phyloP scores from a whole-genome alignment of 257 asterid species.

The Verbena officinalis region DNA sequence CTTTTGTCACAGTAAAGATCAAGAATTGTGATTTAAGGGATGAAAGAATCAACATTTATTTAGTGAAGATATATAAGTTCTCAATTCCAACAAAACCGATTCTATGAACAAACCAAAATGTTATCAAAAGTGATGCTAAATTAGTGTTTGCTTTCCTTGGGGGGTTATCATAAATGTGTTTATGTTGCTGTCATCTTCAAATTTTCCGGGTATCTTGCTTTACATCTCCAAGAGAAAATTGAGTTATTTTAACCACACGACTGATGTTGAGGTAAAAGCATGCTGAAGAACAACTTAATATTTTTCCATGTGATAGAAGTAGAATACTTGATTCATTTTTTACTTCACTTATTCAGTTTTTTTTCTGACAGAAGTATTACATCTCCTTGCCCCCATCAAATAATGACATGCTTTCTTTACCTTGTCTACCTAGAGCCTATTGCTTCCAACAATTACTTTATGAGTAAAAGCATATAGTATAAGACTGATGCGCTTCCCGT shows the following conservation, averaged over 20 bases:
- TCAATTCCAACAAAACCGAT: not conserved
- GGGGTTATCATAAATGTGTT: not conserved
- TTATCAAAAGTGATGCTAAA: not conserved
- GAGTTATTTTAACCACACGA: not conserved
- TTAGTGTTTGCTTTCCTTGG: not conserved
- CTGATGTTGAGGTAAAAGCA: not conserved
- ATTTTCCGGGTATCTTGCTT: not conserved
- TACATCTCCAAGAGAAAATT: not conserved
- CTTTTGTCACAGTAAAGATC: not conserved
- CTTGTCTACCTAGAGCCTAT: not conserved
- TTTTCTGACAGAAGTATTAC: not conserved
- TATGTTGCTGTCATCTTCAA: not conserved
- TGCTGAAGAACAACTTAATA: not conserved
- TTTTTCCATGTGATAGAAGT: not conserved
- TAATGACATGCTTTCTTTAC: not conserved
- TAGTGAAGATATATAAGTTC: not conserved
- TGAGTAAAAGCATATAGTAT: not conserved
- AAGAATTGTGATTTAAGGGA: not conserved
- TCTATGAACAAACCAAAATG: not conserved
- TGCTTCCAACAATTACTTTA: conserved; percentile 8
- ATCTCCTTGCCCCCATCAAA: not conserved
- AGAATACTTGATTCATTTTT: not conserved
- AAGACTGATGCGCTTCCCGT: not conserved
- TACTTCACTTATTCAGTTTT: not conserved
- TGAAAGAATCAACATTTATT: not conserved